phyloP scores from a whole-genome alignment of 2,329 filamentous ascomycete genomes.

The Botrytis cinerea region DNA sequence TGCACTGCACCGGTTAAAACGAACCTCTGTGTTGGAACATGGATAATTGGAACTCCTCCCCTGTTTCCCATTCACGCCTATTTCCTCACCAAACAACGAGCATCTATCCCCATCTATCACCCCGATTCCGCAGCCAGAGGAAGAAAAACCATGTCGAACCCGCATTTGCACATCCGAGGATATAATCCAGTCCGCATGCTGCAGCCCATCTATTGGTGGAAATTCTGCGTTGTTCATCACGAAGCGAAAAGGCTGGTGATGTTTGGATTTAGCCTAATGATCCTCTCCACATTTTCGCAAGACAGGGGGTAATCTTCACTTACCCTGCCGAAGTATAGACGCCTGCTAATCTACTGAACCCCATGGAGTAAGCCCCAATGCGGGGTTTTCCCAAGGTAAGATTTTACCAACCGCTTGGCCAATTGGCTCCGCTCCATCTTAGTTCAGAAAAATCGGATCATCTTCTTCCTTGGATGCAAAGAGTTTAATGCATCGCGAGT shows the following conservation, averaged over 20 bases:
- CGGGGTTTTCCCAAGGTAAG: constrained; percentile 5
- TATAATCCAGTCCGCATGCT: neutral
- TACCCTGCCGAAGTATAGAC: neutral
- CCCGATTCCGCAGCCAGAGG: neutral
- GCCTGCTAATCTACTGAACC: neutral
- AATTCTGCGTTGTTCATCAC: neutral
- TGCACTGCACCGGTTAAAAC: constrained; percentile 13
- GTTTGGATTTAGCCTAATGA: constrained; percentile 4
- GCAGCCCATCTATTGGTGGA: neutral
- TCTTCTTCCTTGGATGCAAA: constrained; percentile 20
- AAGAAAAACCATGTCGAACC: constrained; percentile 1
- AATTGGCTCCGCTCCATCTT: neutral
- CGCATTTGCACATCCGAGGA: constrained; percentile 3
- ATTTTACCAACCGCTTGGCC: neutral
- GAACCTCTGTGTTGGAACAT: constrained; percentile 18
- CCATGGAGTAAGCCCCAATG: constrained; percentile 17
- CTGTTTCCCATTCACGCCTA: neutral
- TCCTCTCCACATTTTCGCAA: neutral
- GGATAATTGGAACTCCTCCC: neutral
- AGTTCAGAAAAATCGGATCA: constrained; percentile 5
- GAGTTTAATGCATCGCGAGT: constrained; percentile 9
- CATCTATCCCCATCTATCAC: neutral
- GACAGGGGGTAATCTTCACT: constrained; percentile 1
- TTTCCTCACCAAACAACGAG: neutral
- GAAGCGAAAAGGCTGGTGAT: constrained; percentile 10